Evolutionary conservation across 208 protist species (phyloP).

Genomic region (Phytomonas sp.): DNA sequence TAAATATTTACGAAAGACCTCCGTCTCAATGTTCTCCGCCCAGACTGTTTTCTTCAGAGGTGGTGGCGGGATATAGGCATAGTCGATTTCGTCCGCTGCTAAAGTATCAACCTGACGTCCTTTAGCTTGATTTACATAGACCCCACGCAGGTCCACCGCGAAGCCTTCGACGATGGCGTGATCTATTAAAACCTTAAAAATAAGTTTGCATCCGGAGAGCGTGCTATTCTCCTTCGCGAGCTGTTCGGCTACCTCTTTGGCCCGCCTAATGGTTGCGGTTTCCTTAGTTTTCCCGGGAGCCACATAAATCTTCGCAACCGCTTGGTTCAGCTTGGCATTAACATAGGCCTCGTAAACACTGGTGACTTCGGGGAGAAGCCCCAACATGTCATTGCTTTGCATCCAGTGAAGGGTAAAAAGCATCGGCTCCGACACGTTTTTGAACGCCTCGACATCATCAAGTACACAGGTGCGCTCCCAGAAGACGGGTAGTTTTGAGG

Average conservation of each 20-base stretch:
- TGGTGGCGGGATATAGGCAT: conserved; percentile 65
- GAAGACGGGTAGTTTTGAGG: conserved; percentile 76
- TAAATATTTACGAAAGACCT: conserved; percentile 79
- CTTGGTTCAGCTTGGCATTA: conserved; percentile 80
- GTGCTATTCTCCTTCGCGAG: conserved; percentile 57
- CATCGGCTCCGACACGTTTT: conserved; percentile 63
- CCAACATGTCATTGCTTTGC: conserved; percentile 86
- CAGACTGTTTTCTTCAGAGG: conserved; percentile 52
- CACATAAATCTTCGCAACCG: conserved; percentile 78
- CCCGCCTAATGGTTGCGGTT: conserved; percentile 32
- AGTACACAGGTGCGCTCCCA: conserved; percentile 78
- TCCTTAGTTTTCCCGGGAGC: conserved; percentile 53
- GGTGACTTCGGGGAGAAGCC: conserved; percentile 69
- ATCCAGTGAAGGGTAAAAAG: conserved; percentile 88
- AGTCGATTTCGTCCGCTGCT: conserved; percentile 58
- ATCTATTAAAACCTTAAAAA: conserved; percentile 77
- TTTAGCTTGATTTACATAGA: conserved; percentile 70
- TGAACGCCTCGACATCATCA: conserved; percentile 69
- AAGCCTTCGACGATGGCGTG: conserved; percentile 81
- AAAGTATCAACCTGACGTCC: conserved; percentile 33
- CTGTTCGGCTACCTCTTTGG: conserved; percentile 65
- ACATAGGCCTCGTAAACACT: conserved; percentile 85
- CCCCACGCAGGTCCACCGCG: conserved; percentile 72
- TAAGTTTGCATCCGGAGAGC: conserved; percentile 49
- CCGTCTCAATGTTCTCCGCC: conserved; percentile 85